Evolutionary conservation across 1,284 basidiomycete species (phyloP).

Genomic region (Pseudozyma tsukubaensis): DNA sequence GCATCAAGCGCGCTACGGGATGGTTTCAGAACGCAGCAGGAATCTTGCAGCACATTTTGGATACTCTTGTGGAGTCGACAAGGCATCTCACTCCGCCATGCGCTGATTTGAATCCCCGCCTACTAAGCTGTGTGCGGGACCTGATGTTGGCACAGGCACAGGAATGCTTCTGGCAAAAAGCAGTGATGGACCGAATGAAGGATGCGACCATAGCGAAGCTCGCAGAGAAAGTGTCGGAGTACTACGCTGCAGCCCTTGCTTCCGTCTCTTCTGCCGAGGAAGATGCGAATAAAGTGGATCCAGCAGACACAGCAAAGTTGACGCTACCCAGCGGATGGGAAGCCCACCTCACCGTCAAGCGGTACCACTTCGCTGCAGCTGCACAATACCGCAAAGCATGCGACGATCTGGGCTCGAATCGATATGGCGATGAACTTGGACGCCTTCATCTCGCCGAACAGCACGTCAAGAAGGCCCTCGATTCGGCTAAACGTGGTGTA

Average conservation of each 20-base stretch:
- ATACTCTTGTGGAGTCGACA: constrained; percentile 38
- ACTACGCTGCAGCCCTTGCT: constrained; percentile 51
- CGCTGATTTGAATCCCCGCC: constrained; percentile 71
- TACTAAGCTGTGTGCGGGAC: constrained; percentile 76
- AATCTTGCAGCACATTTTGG: constrained; percentile 47
- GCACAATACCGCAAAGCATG: constrained; percentile 89
- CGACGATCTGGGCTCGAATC: constrained; percentile 85
- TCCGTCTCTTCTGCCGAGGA: constrained; percentile 8
- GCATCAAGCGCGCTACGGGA: constrained; percentile 58
- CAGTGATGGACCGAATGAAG: constrained; percentile 81
- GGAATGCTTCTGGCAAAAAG: constrained; percentile 96
- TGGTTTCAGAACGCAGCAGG: constrained; percentile 63
- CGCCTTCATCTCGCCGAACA: constrained; percentile 58
- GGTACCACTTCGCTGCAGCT: constrained; percentile 87
- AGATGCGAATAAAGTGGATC: constrained; percentile 7
- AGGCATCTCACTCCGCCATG: constrained; percentile 27
- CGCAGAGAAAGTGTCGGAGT: constrained; percentile 75
- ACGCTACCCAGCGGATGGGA: constrained; percentile 77
- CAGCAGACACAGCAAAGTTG: constrained; percentile 17
- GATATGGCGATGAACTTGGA: constrained; percentile 63
- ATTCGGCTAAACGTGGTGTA: constrained; percentile 77
- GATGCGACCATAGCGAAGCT: constrained; percentile 88
- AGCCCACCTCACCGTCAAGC: constrained; percentile 84
- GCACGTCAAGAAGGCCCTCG: constrained; percentile 79
- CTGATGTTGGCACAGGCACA: constrained; percentile 94